Base-by-base conservation (phyloP, 148 eudicot species). In the Amaranthus palmeri region DNA sequence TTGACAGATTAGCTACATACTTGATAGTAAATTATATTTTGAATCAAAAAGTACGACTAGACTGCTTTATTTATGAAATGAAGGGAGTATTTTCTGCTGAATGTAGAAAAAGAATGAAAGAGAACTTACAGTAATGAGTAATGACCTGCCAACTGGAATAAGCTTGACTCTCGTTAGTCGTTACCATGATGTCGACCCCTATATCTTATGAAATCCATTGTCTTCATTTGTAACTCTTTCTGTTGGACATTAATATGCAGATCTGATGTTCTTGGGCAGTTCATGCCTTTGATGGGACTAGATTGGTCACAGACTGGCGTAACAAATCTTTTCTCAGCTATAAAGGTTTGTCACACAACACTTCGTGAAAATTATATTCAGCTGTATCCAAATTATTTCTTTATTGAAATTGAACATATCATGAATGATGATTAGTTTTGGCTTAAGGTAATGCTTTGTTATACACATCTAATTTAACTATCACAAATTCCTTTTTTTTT, bases 231-330 rank as follows among this genome's bases (percentile, higher is more conserved):
- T 76, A 14, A 60, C 45, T 40, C 72, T n/a, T 41, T 70, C 53
- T 75, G 12, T 56, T 18, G 54, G 25, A 18, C 25, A 40, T 70
- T 60, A 7, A 47, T 68, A 63, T 72, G 53, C 87, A 95, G 99
- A 78, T 95, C 99, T 41, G 99, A 95, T 81, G 92, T 95, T 78
- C 92, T 95, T 70, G 97, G 99, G 70, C 99, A 95, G 71, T 86
- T 95, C 83, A 95, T 95, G 99, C 99, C 99, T 75, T 79, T 84
- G 92, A 88, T 95, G 81, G 99, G 99, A 68, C 72, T 83, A 75
- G 99, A 95, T 75, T 95, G 99, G 99, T 91, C 98, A 47, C 99
- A 95, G 54, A 86, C 84, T 61, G 99, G 99, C 83, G 99, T 95
- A 72, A 78, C 99, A 71, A 90, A 92, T 88, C 93, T 95, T 42